Evolutionary conservation across 768 basidiomycete species (phyloP), one percentile per base, ranked within the genome.

Genomic region (Lentinula boryana): DNA sequence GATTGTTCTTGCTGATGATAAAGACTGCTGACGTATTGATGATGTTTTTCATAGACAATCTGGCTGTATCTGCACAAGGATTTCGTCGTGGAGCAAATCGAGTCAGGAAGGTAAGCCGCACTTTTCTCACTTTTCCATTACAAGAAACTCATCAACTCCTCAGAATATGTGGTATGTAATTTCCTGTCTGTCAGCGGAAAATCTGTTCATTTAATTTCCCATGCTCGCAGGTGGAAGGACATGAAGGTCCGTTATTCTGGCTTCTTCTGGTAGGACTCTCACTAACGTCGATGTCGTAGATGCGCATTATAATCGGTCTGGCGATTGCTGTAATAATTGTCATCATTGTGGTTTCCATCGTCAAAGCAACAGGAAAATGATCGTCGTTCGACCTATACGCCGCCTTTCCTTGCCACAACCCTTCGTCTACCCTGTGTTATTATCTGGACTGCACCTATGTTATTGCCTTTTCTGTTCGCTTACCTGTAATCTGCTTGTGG

Each of bases 61-160:
- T 99, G 60, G 96, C 97, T 33, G 92, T 96, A 44, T 97, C 95
- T 27, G 97, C 97, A n/a, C 96, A 99, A 78, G 94, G 95, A 31
- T 99, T 99, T 86, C 88, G 95, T 63, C 84, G 94, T 65, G 95
- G 97, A 65, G 97, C 97, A 56, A 98, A 98, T 78, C 83, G 93
- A 63, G 97, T 99, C 57, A 87, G 97, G 73, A 60, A 60, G 58
- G 58, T 60, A 50, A 2, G 57, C 10, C 32, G 32, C n/a, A 10
- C 27, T 21, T 27, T 31, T 43, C 18, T 35, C 27, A 15, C 18
- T 41, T 51, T 16, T 16, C 52, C 10, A 27, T 23, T 2, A 18
- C 8, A 16, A 21, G 35, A 36, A 52, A 18, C n/a, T 38, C 0
- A 16, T 16, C 36, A 6, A 10, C 32, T 41, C n/a, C 38, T 12